A percentile compares a stretch with the other conserved stretches of the same genome.
Evolutionary conservation across 176 grass and related monocot species (phyloP).

Genomic region (sorghum (Sorghum bicolor)): DNA sequence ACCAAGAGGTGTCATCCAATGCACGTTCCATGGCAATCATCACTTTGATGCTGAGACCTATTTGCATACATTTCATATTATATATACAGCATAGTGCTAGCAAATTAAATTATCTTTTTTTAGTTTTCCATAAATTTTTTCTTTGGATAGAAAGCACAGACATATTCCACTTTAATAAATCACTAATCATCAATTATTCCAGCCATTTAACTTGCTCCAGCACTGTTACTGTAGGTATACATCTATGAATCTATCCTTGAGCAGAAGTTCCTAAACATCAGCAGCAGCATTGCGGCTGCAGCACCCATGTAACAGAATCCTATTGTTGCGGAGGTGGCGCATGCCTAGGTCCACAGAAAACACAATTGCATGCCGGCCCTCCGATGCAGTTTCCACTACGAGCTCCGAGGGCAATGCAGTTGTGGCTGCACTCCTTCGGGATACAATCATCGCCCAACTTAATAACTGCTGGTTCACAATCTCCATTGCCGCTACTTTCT

Average conservation of each 20-base stretch:
- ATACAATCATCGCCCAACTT: background rate
- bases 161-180: background rate
- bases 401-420: background rate
- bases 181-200: background rate
- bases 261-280: background rate
- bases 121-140: background rate
- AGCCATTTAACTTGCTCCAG: background rate
- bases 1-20: too few relatives aligned
- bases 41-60: background rate
- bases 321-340: background rate
- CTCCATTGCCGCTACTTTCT: background rate
- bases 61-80: background rate
- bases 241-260: background rate
- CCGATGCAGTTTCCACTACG: background rate
- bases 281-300: too few relatives aligned
- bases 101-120: background rate
- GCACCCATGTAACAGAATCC: background rate
- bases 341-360: background rate
- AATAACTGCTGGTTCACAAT: background rate
- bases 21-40: background rate
- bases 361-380: constrained; percentile 1
- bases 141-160: background rate
- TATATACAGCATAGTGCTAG: background rate
- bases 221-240: background rate
- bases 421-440: background rate